Percentiles rank a stretch among this genome's conserved stretches.
These are phyloP conservation scores for Cytospora chrysosperma DNA, from an alignment of 2,329 filamentous ascomycete species.

Conservation along the genomic window DNA sequence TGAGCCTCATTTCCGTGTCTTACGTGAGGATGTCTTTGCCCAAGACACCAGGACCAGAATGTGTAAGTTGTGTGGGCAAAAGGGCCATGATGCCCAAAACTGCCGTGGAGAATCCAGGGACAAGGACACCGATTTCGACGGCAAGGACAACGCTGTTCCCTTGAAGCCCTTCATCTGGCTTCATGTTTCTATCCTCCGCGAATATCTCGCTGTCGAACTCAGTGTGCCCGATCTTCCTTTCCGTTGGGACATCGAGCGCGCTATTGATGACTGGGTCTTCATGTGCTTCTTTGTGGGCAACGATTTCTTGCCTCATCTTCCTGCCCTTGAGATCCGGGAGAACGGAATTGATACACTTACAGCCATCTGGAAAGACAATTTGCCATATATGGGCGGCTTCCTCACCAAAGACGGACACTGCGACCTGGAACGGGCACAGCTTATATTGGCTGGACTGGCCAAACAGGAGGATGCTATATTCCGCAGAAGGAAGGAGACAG, in stretches of 20 bases:
- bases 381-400: constrained; percentile 90
- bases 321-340: constrained; percentile 95
- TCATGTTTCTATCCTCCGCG: constrained; percentile 84
- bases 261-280: constrained; percentile 97
- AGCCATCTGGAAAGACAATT: constrained; percentile 93
- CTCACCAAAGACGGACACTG: constrained; percentile 94
- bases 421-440: constrained; percentile 80
- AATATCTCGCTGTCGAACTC: constrained; percentile 90
- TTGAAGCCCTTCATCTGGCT: constrained; percentile 98
- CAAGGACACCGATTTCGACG: constrained; percentile 76
- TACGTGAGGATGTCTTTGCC: constrained; percentile 95
- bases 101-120: constrained; percentile 78
- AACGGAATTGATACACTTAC: constrained; percentile 96
- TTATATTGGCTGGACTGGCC: constrained; percentile 83
- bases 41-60: constrained; percentile 79
- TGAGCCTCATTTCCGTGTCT: constrained; percentile 92
- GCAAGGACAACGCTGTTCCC: constrained; percentile 68
- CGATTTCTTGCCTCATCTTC: constrained; percentile 94
- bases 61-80: constrained; percentile 88
- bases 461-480: constrained; percentile 96
- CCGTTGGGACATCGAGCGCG: constrained; percentile 88
- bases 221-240: constrained; percentile 80
- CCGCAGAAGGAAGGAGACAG: constrained; percentile 77
- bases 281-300: constrained; percentile 99
- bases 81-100: constrained; percentile 83